Evolutionary conservation across 192 early-diverging fungal genomes (phyloP), one percentile per base, ranked within the genome.

Genomic region (Podila clonocystis): DNA sequence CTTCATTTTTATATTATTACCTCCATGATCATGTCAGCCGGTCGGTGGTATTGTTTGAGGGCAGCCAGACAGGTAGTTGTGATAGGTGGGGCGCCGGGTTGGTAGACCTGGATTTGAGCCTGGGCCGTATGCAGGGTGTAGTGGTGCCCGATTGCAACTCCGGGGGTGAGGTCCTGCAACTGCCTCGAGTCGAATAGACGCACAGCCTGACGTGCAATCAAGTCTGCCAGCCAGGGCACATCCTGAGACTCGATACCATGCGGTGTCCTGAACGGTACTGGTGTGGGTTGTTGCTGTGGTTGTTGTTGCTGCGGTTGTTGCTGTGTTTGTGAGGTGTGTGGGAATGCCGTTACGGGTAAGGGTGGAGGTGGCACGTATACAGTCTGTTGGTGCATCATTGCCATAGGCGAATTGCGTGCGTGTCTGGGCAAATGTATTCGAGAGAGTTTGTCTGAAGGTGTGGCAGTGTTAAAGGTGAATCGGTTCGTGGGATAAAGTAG

Each of bases 191-290:
- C 71, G 36, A 80, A 69, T 19, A 80, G 60, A 28, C 65, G 70
- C n/a, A 80, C 61, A 34, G 70, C 66, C 31, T 71, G 70, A 12
- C 63, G 29, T 6, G 77, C 52, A 61, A 80, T 68, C 50, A 80
- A 41, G 70, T 80, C 77, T 2, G 66, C 38, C 3, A 80, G 45
- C 77, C 77, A 80, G 8, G 70, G 77, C n/a, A 73, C 77, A 65
- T 80, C 77, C 62, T 69, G 65, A 1, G 71, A 58, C 12, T 72
- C 66, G 50, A 80, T 69, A 12, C 77, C 77, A 8, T 36, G 29
- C 7, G 77, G 77, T 6, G 67, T 59, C 26, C 65, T 34, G 38
- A 80, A 65, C 13, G 70, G 70, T 4, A 72, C 50, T 12, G 31
- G 63, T 9, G 24, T 12, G n/a, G n/a, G n/a, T 20, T 13, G 28